Percentiles rank a stretch among this genome's conserved stretches.
Conservation (phyloP, 805 yeast species). For the Myxozyma lipomycoides region DNA sequence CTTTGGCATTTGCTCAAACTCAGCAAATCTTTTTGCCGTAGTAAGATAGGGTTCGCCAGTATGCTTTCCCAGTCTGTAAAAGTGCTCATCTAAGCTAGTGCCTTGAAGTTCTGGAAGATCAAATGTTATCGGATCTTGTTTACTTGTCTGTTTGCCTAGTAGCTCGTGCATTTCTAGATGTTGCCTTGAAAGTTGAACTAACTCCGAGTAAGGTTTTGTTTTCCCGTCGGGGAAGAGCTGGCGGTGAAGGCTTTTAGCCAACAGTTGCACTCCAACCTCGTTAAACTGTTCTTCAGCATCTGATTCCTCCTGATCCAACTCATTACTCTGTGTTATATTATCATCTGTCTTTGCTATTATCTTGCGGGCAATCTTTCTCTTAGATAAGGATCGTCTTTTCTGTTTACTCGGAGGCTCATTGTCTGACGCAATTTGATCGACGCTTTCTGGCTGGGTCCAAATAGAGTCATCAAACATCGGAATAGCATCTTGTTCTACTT, state of each 20-base stretch:
- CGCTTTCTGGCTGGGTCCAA: background rate
- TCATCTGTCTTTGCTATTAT: background rate
- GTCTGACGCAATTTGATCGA: background rate
- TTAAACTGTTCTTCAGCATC: conserved; percentile 48
- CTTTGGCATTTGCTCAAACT: conserved; percentile 30
- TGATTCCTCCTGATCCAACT: background rate
- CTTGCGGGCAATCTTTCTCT: background rate
- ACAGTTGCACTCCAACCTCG: conserved; percentile 76
- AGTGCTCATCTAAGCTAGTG: conserved; percentile 73
- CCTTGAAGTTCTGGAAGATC: conserved; percentile 75
- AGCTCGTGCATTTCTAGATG: conserved; percentile 61
- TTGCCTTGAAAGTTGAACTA: conserved; percentile 53
- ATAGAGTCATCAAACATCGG: background rate
- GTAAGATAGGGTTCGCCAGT: conserved; percentile 58
- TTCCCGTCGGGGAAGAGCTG: conserved; percentile 55
- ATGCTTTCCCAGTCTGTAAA: conserved; percentile 56
- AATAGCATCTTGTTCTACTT: no score
- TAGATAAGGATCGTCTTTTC: background rate
- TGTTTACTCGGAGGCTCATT: background rate
- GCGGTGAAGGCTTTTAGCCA: conserved; percentile 53
- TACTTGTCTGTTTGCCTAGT: conserved; percentile 68
- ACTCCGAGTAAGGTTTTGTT: conserved; percentile 33
- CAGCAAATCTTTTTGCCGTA: conserved; percentile 47
- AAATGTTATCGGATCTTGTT: conserved; percentile 55
- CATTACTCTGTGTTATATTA: background rate